Conservation (phyloP, 1,284 basidiomycete genomes). For the Sutorius eximius region DNA sequence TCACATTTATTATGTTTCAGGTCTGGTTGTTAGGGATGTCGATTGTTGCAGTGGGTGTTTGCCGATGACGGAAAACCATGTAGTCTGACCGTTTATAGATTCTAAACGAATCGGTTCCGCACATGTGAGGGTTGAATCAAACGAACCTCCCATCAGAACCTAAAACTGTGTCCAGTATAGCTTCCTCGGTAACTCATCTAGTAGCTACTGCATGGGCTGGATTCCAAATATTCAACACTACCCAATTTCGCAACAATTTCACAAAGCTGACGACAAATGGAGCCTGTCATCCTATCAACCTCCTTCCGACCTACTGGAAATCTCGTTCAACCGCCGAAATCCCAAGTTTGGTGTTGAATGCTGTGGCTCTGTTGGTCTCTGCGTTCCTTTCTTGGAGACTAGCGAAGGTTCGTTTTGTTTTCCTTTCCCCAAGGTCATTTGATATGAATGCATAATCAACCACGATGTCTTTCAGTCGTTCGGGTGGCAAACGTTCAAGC, state of each 20-base stretch:
- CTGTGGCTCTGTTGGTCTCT: conserved; percentile 58
- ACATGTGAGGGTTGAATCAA: conserved; percentile 45
- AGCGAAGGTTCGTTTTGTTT: conserved; percentile 52
- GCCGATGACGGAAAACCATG: not conserved
- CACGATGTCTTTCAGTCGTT: conserved; percentile 48
- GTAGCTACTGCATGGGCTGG: conserved; percentile 70
- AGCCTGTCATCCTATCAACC: conserved; percentile 54
- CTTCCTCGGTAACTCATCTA: conserved; percentile 69
- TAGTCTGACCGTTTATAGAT: conserved; percentile 33
- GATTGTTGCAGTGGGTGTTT: conserved; percentile 53
- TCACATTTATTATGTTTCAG: conserved; percentile 75
- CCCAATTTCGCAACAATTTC: conserved; percentile 57
- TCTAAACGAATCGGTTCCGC: conserved; percentile 79
- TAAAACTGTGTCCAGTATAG: conserved; percentile 39
- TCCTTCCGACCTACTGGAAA: conserved; percentile 63
- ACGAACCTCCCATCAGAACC: not conserved
- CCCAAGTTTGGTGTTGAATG: conserved; percentile 64
- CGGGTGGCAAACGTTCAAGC: conserved; percentile 84
- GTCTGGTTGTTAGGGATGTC: conserved; percentile 82
- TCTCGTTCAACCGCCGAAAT: conserved; percentile 57
- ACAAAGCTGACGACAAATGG: conserved; percentile 58
- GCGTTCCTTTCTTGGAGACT: conserved; percentile 70
- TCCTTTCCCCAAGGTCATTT: not conserved
- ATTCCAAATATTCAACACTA: conserved; percentile 62
- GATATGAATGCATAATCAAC: not conserved